Percentiles rank a stretch among this genome's conserved stretches.
Conservation (phyloP, 768 basidiomycete species). For the Boletales sp. region DNA sequence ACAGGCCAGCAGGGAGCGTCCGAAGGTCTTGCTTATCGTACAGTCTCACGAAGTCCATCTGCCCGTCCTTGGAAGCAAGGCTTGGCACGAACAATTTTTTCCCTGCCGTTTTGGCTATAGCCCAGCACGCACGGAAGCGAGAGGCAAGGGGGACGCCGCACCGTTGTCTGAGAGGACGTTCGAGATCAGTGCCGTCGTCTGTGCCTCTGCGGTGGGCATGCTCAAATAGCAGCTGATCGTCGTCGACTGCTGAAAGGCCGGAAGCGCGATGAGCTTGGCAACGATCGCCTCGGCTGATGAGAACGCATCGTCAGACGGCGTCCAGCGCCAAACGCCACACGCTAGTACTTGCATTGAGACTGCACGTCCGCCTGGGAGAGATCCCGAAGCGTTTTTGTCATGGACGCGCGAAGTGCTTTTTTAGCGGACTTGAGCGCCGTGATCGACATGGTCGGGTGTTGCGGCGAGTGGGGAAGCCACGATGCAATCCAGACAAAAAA, state of each 20-base stretch:
- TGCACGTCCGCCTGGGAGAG: conserved; percentile 45
- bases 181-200: conserved; percentile 51
- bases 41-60: conserved; percentile 67
- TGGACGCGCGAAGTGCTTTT: conserved; percentile 55
- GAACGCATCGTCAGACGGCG: too few species aligned
- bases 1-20: conserved; percentile 55
- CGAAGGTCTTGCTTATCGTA: conserved; percentile 56
- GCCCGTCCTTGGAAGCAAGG: conserved; percentile 41
- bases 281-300: conserved; percentile 35
- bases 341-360: conserved; percentile 50
- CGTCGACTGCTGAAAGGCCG: conserved; percentile 47
- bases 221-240: conserved; percentile 74
- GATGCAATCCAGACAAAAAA: too few species aligned
- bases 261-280: conserved; percentile 44
- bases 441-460: conserved; percentile 23
- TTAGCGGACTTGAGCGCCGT: conserved; percentile 33
- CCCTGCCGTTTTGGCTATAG: conserved; percentile 33
- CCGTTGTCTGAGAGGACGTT: conserved; percentile 51
- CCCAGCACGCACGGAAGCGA: not conserved
- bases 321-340: too few species aligned
- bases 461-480: not conserved
- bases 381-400: conserved; percentile 42
- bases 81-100: conserved; percentile 72
- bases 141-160: conserved; percentile 26
- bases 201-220: conserved; percentile 71